Evolutionary conservation across 495 filamentous ascomycete genomes (phyloP), one percentile per base, ranked within the genome.

Genomic region (Penicillium mononematosum): DNA sequence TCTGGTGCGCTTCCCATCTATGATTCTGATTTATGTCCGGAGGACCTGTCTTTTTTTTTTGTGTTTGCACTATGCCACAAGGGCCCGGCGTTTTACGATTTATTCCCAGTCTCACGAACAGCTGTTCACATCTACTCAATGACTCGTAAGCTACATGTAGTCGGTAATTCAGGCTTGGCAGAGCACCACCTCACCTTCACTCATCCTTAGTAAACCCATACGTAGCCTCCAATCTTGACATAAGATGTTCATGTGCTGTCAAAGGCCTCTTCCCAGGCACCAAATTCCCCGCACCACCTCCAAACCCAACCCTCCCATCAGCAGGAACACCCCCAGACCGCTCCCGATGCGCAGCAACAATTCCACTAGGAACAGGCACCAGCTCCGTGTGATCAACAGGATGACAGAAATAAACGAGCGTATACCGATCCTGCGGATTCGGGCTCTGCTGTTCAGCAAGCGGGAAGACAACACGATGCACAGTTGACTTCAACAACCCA

Each of bases 371-470:
- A 59, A 98, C 87, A 6, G 85, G 75, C 34, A 81, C 83, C 56
- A 98, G 70, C 64, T 82, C 73, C n/a, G 85, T 89, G 1, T 77
- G 69, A 62, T 91, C 82, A 19, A 86, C 72, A 12, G 93, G 94
- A 72, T 98, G 93, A 60, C 91, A 96, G 66, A 97, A 97, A 65
- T 89, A 98, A 12, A 85, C 94, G 58, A 98, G 86, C 49, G 86
- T 91, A 69, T 96, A 97, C 52, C 93, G 74, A 70, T 96, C 91
- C 56, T 82, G 82, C 4, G 78, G 76, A 7, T 75, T 75, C 7
- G 64, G 71, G 20, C 62, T 61, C 45, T 53, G 63, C 59, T 73
- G 74, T 55, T 79, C 76, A 1, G 65, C 59, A 6, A 75, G 57
- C 0, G 91, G 85, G 50, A 95, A 95, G 12, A 95, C 83, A 19